phyloP scores from a whole-genome alignment of 2,329 filamentous ascomycete species.

The Cryphonectria japonica region DNA sequence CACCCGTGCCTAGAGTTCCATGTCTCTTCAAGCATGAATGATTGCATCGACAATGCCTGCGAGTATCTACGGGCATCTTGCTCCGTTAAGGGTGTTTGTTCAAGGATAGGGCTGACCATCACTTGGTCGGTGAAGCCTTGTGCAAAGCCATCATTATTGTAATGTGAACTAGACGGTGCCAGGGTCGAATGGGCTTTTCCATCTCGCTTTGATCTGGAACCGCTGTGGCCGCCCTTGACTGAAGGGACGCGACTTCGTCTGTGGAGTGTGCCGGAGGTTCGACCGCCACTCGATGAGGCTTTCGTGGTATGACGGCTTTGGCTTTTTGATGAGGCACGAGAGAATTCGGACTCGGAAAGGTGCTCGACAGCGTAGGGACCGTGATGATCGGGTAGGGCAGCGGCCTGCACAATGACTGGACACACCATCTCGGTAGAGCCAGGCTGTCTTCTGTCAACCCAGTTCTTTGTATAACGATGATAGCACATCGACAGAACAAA shows the following conservation, averaged over 20 bases:
- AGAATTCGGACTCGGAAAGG: neutral
- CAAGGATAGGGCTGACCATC: neutral
- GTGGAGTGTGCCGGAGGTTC: neutral
- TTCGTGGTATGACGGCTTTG: neutral
- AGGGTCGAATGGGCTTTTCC: neutral
- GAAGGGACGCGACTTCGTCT: neutral
- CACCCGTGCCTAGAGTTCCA: neutral
- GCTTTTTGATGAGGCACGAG: neutral
- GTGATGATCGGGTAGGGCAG: constrained; percentile 11
- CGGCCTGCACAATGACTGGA: constrained; percentile 12
- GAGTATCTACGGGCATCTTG: constrained; percentile 8
- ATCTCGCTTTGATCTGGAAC: constrained; percentile 1
- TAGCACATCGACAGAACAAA: neutral
- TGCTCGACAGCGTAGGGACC: constrained; percentile 4
- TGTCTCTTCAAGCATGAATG: constrained; percentile 3
- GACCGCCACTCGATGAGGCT: neutral
- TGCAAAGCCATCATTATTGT: neutral
- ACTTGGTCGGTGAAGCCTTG: constrained; percentile 1
- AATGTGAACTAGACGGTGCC: neutral
- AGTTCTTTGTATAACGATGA: neutral
- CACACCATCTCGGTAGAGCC: constrained; percentile 12
- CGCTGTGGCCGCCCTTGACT: neutral
- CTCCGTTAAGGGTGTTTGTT: neutral
- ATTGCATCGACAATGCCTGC: constrained; percentile 2
- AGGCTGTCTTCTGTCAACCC: constrained; percentile 1